phyloP scores from a whole-genome alignment of 1,284 basidiomycete species.

The Cryptococcus neoformans region DNA sequence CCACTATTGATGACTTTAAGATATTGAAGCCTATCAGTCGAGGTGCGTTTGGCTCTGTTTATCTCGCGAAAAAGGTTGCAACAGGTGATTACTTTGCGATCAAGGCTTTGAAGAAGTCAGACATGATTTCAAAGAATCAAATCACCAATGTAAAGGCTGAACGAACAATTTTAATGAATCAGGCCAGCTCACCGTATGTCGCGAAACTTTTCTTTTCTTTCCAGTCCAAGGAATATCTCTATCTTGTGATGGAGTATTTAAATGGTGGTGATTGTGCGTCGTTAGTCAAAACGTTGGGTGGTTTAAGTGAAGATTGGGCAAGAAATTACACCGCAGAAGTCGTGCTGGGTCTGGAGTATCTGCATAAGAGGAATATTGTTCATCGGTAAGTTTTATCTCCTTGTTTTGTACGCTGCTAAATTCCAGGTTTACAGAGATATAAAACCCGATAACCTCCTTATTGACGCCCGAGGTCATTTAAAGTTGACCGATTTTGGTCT shows the following conservation, averaged over 20 bases:
- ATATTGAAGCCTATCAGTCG: conserved; percentile 99
- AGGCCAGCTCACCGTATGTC: conserved; percentile 98
- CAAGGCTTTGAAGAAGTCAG: conserved; percentile 98
- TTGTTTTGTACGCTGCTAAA: conserved; percentile 3
- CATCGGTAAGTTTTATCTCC: conserved; percentile 71
- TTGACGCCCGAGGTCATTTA: conserved; percentile 92
- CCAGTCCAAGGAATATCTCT: conserved; percentile 93
- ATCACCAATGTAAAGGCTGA: conserved; percentile 99
- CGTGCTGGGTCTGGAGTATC: conserved; percentile 88
- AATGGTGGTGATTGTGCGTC: conserved; percentile 98
- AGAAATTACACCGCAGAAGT: conserved; percentile 96
- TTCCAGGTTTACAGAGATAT: conserved; percentile 66
- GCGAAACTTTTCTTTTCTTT: conserved; percentile 99
- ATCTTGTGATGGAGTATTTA: conserved; percentile 97
- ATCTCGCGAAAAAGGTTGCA: conserved; percentile 94
- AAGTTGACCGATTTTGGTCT: conserved; percentile 98
- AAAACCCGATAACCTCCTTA: conserved; percentile 96
- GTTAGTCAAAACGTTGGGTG: conserved; percentile 92
- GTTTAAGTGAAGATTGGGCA: conserved; percentile 93
- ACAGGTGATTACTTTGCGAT: conserved; percentile 99
- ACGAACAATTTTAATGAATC: conserved; percentile 99
- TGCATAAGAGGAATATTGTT: conserved; percentile 90
- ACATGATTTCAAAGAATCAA: conserved; percentile 99
- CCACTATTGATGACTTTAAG: conserved; percentile 98
- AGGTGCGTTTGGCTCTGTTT: conserved; percentile 97